phyloP scores from a whole-genome alignment of 1,284 basidiomycete species.

The Takashimella koratensis region DNA sequence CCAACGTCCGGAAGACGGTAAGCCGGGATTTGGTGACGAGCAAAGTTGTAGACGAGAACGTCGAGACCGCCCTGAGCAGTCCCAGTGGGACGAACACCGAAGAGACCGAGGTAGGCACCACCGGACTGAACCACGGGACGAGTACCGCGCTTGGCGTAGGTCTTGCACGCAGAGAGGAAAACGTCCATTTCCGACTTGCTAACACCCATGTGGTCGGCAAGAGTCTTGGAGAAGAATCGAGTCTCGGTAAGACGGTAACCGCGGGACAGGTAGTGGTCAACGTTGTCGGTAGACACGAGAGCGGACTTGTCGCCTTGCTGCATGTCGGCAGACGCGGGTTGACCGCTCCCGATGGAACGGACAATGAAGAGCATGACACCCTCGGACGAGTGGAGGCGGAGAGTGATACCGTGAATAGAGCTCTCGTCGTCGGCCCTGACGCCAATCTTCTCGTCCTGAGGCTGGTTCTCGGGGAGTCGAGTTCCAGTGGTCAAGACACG shows the following conservation, averaged over 20 bases:
- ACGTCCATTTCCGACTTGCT: slow-evolving; percentile 52
- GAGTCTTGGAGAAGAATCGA: slow-evolving; percentile 51
- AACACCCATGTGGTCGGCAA: slow-evolving; percentile 52
- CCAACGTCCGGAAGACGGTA: slow-evolving; percentile 54
- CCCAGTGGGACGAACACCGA: slow-evolving; percentile 52
- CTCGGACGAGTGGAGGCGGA: slow-evolving; percentile 41
- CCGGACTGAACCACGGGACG: slow-evolving; percentile 53
- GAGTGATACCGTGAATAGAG: slow-evolving; percentile 47
- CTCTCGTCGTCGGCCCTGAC: slow-evolving; percentile 35
- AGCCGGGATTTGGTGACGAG: slow-evolving; percentile 54
- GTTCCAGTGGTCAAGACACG: slow-evolving; percentile 53
- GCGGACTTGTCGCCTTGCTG: slow-evolving; percentile 24
- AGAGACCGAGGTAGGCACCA: slow-evolving; percentile 53
- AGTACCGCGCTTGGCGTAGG: slow-evolving; percentile 53
- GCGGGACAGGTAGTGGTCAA: slow-evolving; percentile 51
- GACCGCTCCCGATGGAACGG: slow-evolving; percentile 47
- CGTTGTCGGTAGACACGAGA: slow-evolving; percentile 34
- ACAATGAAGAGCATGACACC: slow-evolving; percentile 55
- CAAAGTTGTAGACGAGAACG: slow-evolving; percentile 55
- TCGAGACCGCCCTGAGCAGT: slow-evolving; percentile 44
- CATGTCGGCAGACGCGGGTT: slow-evolving; percentile 28
- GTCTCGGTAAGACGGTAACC: slow-evolving; percentile 55
- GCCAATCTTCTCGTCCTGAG: slow-evolving; percentile 23
- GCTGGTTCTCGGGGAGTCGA: slow-evolving; percentile 8
- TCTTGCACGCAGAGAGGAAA: slow-evolving; percentile 52